Evolutionary conservation across 805 yeast species (phyloP).

Genomic region (Nadsonia fulvescens): DNA sequence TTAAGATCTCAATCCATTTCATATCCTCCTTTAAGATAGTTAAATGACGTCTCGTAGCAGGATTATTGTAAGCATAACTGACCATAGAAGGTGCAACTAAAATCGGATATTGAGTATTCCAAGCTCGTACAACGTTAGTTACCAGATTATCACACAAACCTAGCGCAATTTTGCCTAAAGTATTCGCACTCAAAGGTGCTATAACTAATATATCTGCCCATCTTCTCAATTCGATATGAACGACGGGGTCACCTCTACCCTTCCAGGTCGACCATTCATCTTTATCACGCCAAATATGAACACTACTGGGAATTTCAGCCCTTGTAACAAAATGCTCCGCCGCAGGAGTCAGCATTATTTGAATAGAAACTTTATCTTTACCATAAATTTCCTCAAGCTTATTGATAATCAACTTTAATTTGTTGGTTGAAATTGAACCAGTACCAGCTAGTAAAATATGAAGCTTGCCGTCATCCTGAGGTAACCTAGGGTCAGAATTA

Average conservation of each 20-base stretch:
- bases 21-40: conserved; percentile 66
- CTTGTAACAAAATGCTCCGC: conserved; percentile 62
- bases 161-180: conserved; percentile 71
- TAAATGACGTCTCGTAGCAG: conserved; percentile 72
- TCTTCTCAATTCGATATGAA: conserved; percentile 84
- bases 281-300: conserved; percentile 77
- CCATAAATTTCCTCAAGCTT: conserved; percentile 72
- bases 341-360: conserved; percentile 66
- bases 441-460: conserved; percentile 79
- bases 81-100: conserved; percentile 93
- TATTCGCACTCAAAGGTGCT: conserved; percentile 91
- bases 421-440: conserved; percentile 72
- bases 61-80: conserved; percentile 76
- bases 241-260: conserved; percentile 68
- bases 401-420: conserved; percentile 61
- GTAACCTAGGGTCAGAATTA: conserved; percentile 39
- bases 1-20: conserved; percentile 88
- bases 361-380: conserved; percentile 56
- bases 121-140: conserved; percentile 81
- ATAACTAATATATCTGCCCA: conserved; percentile 92
- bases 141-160: conserved; percentile 87
- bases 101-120: conserved; percentile 87
- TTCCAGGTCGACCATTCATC: conserved; percentile 94
- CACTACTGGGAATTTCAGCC: conserved; percentile 43
- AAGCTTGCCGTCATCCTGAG: conserved; percentile 72